Evolutionary conservation across 2,329 filamentous ascomycete species (phyloP), one percentile per base, ranked within the genome.

Genomic region (Biscogniauxia sp.): DNA sequence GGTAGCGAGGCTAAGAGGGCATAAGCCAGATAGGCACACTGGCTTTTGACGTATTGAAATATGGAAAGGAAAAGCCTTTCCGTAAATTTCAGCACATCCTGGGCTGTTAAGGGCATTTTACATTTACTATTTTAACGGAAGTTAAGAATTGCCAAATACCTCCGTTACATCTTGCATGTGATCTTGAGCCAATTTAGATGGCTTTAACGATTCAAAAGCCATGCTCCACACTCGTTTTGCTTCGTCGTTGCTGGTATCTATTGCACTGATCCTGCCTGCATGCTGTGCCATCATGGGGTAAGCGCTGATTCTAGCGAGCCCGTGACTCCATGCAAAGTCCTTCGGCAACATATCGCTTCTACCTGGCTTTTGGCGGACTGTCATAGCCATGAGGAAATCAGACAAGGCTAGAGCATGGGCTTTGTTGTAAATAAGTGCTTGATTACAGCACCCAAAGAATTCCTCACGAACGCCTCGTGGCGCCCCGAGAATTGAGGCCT

Each of bases 271-370:
- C 37, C 68, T 61, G 3, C 71, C 71, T 0, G 68, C 61, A 55
- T 73, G 71, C 53, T 73, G 71, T n/a, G 69, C 71, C n/a, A 72
- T 59, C 71, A 73, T 73, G 53, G 71, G 71, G 54, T 73, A 73
- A 13, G 70, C 71, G 28, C 70, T 73, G 2, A 73, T 50, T 50
- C 71, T 66, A 50, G 71, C 70, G 19, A 73, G 65, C 8, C 71
- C 71, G 41, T 65, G 65, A 5, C 72, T 57, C 63, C 67, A 72
- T 4, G 71, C 71, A 57, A 70, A 73, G 11, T 68, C 58, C 60
- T 71, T 72, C 11, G 69, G 69, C 20, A 73, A 66, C 71, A 73
- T 73, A 51, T 73, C 71, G 20, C 65, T 67, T 45, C 71, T 65
- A 2, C 71, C 71, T 1, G 67, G 66, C 8, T 56, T 55, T 13